Conservation (phyloP, 495 filamentous ascomycete species). For the Penicillium cosmopolitanum region DNA sequence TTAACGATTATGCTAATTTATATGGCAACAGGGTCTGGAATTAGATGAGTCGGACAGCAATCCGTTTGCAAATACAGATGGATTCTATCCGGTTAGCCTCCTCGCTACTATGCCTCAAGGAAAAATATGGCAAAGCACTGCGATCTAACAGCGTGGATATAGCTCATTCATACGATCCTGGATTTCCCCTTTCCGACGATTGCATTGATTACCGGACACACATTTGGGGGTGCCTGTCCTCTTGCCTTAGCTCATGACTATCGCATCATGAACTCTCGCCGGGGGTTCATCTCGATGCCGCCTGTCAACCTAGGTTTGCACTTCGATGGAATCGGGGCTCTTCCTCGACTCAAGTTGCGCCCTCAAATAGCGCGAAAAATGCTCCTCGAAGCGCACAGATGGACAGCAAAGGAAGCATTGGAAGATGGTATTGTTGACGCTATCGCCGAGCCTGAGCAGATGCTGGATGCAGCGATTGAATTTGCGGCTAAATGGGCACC, state of each 20-base stretch:
- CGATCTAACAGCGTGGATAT: not conserved
- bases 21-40: slow-evolving; percentile 40
- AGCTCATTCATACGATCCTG: slow-evolving; percentile 53
- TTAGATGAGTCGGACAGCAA: slow-evolving; percentile 51
- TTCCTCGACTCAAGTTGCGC: slow-evolving; percentile 51
- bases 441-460: slow-evolving; percentile 47
- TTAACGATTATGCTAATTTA: slow-evolving; percentile 5
- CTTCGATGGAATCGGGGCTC: slow-evolving; percentile 52
- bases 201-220: slow-evolving; percentile 54
- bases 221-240: slow-evolving; percentile 54
- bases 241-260: slow-evolving; percentile 54
- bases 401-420: slow-evolving; percentile 52
- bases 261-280: slow-evolving; percentile 53
- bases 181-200: slow-evolving; percentile 57
- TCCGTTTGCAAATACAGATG: slow-evolving; percentile 53
- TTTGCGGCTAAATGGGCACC: slow-evolving; percentile 43
- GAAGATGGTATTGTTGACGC: slow-evolving; percentile 54
- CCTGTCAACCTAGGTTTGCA: slow-evolving; percentile 54
- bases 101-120: too few relatives aligned
- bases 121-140: not conserved
- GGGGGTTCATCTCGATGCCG: slow-evolving; percentile 54
- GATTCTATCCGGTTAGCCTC: slow-evolving; percentile 46
- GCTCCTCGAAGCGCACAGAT: slow-evolving; percentile 54
- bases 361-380: slow-evolving; percentile 54
- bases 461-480: slow-evolving; percentile 48